Evolutionary conservation across 257 asterid species (phyloP).

Genomic region (Scutellaria barbata): DNA sequence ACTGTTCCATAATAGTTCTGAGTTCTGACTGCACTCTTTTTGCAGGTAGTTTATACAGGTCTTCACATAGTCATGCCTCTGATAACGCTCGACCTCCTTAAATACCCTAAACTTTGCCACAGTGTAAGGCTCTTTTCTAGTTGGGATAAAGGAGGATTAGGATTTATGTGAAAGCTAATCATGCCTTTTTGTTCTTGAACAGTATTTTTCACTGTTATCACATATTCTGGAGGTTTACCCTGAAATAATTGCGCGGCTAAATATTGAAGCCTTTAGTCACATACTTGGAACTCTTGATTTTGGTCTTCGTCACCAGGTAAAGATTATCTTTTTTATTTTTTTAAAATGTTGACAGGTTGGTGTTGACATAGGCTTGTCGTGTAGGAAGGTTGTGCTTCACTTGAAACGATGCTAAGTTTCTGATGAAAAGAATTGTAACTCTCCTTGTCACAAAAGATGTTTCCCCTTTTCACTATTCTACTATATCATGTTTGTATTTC

Average conservation of each 20-base stretch:
- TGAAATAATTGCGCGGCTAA: constrained; percentile 72
- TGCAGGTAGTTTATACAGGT: constrained; percentile 90
- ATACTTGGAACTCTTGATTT: constrained; percentile 79
- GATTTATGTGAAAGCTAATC: constrained; percentile 38
- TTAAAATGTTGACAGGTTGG: not conserved
- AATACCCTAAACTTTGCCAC: constrained; percentile 89
- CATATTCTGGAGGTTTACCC: constrained; percentile 98
- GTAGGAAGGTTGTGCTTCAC: constrained; percentile 3
- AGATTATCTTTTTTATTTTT: not conserved
- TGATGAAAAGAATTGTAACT: not conserved
- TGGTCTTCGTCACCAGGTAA: constrained; percentile 91
- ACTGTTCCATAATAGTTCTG: constrained; percentile 6
- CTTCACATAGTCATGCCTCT: constrained; percentile 89
- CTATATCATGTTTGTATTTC: constrained; percentile 27
- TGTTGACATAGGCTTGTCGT: constrained; percentile 1
- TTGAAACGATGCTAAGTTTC: constrained; percentile 17
- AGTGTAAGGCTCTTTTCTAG: constrained; percentile 58
- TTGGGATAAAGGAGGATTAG: constrained; percentile 12
- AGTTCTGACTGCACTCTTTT: constrained; percentile 23
- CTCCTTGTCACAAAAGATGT: constrained; percentile 12
- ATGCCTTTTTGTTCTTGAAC: constrained; percentile 38
- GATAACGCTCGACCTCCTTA: constrained; percentile 81
- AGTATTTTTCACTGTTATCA: constrained; percentile 89
- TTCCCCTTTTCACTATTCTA: constrained; percentile 22
- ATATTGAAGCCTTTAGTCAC: constrained; percentile 68